These are phyloP conservation scores for Mrakia gelida DNA, from an alignment of 768 basidiomycete genomes.

Conservation along the genomic window DNA sequence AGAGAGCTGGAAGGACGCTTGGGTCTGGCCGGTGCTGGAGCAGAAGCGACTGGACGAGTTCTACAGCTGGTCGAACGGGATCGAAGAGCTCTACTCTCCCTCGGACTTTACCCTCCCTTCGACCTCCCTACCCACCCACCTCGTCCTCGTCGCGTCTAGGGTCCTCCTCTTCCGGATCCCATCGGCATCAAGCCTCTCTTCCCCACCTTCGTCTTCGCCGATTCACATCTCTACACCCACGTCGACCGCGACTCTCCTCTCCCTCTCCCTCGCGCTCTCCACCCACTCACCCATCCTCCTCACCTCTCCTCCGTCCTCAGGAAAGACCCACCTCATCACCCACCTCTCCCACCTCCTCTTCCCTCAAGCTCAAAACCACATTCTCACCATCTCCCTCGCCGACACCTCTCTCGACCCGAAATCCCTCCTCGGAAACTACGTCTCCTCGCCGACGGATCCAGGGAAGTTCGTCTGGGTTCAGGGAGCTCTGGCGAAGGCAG, in stretches of 20 bases:
- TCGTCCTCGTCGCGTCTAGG: conserved; percentile 53
- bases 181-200: conserved; percentile 25
- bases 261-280: conserved; percentile 62
- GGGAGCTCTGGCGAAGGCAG: conserved; percentile 81
- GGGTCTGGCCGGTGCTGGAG: conserved; percentile 74
- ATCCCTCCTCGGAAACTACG: conserved; percentile 84
- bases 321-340: conserved; percentile 74
- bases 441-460: conserved; percentile 74
- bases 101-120: conserved; percentile 44
- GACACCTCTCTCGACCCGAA: conserved; percentile 94
- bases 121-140: conserved; percentile 63
- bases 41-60: conserved; percentile 55
- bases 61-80: conserved; percentile 49
- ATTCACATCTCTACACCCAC: conserved; percentile 59
- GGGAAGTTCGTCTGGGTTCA: conserved; percentile 96
- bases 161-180: conserved; percentile 46
- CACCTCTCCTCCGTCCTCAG: conserved; percentile 79
- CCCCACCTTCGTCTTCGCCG: conserved; percentile 30
- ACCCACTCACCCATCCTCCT: conserved; percentile 72
- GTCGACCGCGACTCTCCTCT: conserved; percentile 56
- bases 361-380: conserved; percentile 58
- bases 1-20: conserved; percentile 58
- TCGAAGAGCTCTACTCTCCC: conserved; percentile 36
- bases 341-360: conserved; percentile 67
- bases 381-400: conserved; percentile 82